A percentile compares a stretch with the other conserved stretches of the same genome.
These are phyloP conservation scores for Clathrospora elynae DNA, from an alignment of 2,329 filamentous ascomycete species.

Conservation along the genomic window DNA sequence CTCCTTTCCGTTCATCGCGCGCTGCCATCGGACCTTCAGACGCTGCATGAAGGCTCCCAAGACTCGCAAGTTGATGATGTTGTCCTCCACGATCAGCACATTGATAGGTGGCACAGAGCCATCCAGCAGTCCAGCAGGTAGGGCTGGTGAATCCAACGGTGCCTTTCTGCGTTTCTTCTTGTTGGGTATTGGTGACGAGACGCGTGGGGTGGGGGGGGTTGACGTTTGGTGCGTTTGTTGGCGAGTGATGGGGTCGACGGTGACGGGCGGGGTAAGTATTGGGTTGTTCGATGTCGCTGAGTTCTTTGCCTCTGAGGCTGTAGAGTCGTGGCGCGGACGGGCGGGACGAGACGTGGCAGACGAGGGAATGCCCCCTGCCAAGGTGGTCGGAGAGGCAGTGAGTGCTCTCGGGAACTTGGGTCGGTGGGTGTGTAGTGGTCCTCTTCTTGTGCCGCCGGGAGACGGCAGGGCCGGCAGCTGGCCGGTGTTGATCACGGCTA, in stretches of 20 bases:
- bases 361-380: conserved; percentile 49
- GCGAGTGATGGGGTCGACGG: conserved; percentile 51
- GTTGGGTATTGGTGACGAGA: conserved; percentile 55
- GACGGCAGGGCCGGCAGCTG: conserved; percentile 82
- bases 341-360: conserved; percentile 47
- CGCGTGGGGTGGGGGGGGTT: conserved; percentile 56
- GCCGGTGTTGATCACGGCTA: conserved; percentile 79
- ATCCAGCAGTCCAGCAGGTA: conserved; percentile 69
- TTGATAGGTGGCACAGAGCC: conserved; percentile 92
- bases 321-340: conserved; percentile 49
- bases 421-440: conserved; percentile 51
- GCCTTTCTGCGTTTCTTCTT: conserved; percentile 56
- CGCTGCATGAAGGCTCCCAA: conserved; percentile 95
- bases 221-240: conserved; percentile 42
- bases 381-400: conserved; percentile 78
- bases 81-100: conserved; percentile 96
- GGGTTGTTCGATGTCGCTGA: conserved; percentile 54
- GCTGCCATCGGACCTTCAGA: conserved; percentile 93
- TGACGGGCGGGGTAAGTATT: conserved; percentile 60
- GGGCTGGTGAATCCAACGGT: conserved; percentile 39
- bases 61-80: conserved; percentile 94
- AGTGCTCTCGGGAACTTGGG: conserved; percentile 71
- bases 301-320: conserved; percentile 52
- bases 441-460: conserved; percentile 69
- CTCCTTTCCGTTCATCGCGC: conserved; percentile 93